A percentile compares a stretch with the other conserved stretches of the same genome.
phyloP scores from a whole-genome alignment of 1,284 basidiomycete species.

The Puccinia sorghi region DNA sequence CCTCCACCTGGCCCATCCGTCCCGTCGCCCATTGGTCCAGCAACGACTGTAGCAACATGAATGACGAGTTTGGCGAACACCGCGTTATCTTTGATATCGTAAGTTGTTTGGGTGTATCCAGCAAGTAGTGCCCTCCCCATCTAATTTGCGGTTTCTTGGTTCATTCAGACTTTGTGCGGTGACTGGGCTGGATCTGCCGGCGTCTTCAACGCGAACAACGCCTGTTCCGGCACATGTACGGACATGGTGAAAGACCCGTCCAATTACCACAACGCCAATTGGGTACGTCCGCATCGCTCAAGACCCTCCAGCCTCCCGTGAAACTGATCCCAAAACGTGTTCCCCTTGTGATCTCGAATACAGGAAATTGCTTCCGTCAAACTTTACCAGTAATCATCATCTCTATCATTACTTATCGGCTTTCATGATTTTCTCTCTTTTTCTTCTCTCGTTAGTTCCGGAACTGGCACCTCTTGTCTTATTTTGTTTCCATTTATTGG shows the following conservation, averaged over 20 bases:
- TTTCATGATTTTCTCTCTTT: background rate
- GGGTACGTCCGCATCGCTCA: slow-evolving; percentile 52
- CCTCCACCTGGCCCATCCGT: slow-evolving; percentile 67
- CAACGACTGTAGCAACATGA: slow-evolving; percentile 65
- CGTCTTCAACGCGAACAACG: slow-evolving; percentile 62
- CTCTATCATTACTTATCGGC: background rate
- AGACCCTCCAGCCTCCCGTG: background rate
- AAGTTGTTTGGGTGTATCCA: background rate
- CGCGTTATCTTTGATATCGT: slow-evolving; percentile 68
- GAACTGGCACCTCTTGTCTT: background rate
- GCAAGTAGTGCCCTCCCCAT: slow-evolving; percentile 50
- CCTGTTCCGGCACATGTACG: slow-evolving; percentile 70
- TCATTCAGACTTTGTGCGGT: slow-evolving; percentile 66
- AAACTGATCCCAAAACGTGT: background rate
- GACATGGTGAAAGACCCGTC: slow-evolving; percentile 67
- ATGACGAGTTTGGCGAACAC: slow-evolving; percentile 70
- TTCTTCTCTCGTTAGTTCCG: background rate
- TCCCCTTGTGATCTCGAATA: background rate
- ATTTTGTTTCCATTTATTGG: background rate
- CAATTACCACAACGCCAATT: slow-evolving; percentile 63
- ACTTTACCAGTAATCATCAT: slow-evolving; percentile 26
- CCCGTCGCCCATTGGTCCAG: slow-evolving; percentile 70
- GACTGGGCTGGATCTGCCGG: slow-evolving; percentile 73
- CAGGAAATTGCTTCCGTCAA: slow-evolving; percentile 45
- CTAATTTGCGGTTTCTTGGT: slow-evolving; percentile 52